These are phyloP conservation scores for Aaosphaeria pasadenensis DNA, from an alignment of 2,329 filamentous ascomycete genomes.

Conservation along the genomic window DNA sequence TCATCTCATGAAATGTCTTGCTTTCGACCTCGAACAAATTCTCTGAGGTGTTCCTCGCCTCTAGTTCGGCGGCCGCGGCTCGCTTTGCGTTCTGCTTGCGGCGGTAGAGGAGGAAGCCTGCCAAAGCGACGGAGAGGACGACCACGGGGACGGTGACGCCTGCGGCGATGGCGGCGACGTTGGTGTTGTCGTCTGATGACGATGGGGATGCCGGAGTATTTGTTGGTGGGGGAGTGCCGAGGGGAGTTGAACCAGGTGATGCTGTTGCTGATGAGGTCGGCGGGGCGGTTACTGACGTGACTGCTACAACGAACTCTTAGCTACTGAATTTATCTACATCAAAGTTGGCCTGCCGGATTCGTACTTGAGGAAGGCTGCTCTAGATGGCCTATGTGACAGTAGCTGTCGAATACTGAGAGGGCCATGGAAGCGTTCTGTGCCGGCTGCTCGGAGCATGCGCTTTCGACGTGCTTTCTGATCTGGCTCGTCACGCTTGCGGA, in stretches of 20 bases:
- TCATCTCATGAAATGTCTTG: too few species aligned
- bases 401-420: slow-evolving; percentile 8
- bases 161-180: slow-evolving; percentile 4
- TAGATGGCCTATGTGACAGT: slow-evolving; percentile 7
- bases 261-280: background rate
- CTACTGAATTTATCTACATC: background rate
- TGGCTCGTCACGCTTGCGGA: slow-evolving; percentile 9
- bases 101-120: slow-evolving; percentile 5
- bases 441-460: slow-evolving; percentile 5
- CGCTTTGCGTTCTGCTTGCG: background rate
- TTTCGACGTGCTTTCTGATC: slow-evolving; percentile 9
- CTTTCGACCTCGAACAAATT: too few species aligned
- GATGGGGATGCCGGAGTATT: background rate
- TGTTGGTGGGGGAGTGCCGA: background rate
- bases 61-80: background rate
- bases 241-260: background rate
- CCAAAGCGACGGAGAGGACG: slow-evolving; percentile 3
- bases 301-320: background rate
- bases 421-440: slow-evolving; percentile 6
- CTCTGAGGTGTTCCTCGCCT: too few species aligned
- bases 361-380: background rate
- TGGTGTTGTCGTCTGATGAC: background rate
- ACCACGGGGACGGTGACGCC: slow-evolving; percentile 7
- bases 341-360: background rate
- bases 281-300: background rate